phyloP scores from a whole-genome alignment of 2,329 filamentous ascomycete genomes.

The Metarhizium rileyi region DNA sequence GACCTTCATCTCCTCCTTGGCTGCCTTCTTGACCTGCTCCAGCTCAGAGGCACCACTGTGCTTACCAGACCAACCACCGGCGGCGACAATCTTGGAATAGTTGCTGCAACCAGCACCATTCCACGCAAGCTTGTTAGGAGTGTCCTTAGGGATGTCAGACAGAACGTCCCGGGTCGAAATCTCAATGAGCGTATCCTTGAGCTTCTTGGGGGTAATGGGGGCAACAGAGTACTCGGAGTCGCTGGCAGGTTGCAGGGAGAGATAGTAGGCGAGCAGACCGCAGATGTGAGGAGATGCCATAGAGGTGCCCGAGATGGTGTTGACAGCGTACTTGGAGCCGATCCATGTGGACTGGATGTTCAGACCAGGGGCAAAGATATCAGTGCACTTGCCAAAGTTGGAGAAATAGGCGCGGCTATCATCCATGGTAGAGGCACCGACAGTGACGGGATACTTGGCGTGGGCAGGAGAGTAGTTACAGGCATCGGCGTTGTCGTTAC shows the following conservation, averaged over 20 bases:
- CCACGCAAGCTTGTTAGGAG: conserved; percentile 94
- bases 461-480: conserved; percentile 99
- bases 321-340: conserved; percentile 88
- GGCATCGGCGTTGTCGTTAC: conserved; percentile 97
- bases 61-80: conserved; percentile 59
- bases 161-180: conserved; percentile 74
- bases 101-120: conserved; percentile 94
- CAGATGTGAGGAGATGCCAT: conserved; percentile 98
- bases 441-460: conserved; percentile 83
- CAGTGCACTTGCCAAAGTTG: conserved; percentile 99
- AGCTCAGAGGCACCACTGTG: conserved; percentile 32
- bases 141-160: conserved; percentile 72
- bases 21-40: conserved; percentile 50
- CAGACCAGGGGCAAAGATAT: conserved; percentile 95
- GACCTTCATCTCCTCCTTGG: conserved; percentile 51
- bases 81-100: conserved; percentile 72
- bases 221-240: conserved; percentile 89
- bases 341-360: conserved; percentile 99
- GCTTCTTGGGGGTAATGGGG: conserved; percentile 81
- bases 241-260: conserved; percentile 83
- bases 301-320: conserved; percentile 98
- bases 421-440: conserved; percentile 85
- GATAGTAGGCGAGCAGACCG: conserved; percentile 94
- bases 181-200: conserved; percentile 80
- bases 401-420: conserved; percentile 99